A percentile compares a stretch with the other conserved stretches of the same genome.
These are phyloP conservation scores for Malus sieversii DNA, from an alignment of 306 rosid genomes.

Conservation along the genomic window DNA sequence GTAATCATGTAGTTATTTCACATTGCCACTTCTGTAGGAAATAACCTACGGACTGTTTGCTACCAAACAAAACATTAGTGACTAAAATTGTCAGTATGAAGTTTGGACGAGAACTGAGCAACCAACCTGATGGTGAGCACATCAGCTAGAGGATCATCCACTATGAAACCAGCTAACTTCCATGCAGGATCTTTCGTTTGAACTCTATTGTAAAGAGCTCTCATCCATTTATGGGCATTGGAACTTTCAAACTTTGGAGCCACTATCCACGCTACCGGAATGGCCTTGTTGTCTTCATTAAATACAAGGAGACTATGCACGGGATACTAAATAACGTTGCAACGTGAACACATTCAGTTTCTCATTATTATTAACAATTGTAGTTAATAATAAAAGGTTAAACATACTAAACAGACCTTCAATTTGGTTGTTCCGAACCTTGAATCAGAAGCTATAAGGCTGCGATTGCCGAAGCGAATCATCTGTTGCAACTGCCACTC, in stretches of 20 bases:
- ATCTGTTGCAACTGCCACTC: too few relatives aligned
- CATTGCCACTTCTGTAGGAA: too few relatives aligned
- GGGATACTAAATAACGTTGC: constrained; percentile 50
- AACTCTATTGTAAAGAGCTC: constrained; percentile 82
- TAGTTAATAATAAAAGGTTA: constrained; percentile 1
- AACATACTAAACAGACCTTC: constrained; percentile 50
- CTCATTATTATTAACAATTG: constrained; percentile 7
- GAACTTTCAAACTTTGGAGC: constrained; percentile 55
- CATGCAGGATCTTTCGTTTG: constrained; percentile 71
- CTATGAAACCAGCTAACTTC: constrained; percentile 80
- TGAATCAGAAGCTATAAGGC: too few relatives aligned
- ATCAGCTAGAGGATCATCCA: constrained; percentile 80
- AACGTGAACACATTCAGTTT: constrained; percentile 29
- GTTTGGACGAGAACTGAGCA: neutral
- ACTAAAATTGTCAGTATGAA: neutral
- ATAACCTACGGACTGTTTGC: too few relatives aligned
- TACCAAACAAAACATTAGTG: too few relatives aligned
- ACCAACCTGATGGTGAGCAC: constrained; percentile 64
- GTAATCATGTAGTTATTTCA: too few relatives aligned
- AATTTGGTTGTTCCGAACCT: too few relatives aligned
- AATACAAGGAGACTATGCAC: constrained; percentile 87
- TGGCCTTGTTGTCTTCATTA: constrained; percentile 81
- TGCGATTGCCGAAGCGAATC: too few relatives aligned
- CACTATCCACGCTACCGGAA: constrained; percentile 91
- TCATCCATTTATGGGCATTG: constrained; percentile 85